Evolutionary conservation across 257 asterid genomes (phyloP).

Genomic region (Petunia axillaris): DNA sequence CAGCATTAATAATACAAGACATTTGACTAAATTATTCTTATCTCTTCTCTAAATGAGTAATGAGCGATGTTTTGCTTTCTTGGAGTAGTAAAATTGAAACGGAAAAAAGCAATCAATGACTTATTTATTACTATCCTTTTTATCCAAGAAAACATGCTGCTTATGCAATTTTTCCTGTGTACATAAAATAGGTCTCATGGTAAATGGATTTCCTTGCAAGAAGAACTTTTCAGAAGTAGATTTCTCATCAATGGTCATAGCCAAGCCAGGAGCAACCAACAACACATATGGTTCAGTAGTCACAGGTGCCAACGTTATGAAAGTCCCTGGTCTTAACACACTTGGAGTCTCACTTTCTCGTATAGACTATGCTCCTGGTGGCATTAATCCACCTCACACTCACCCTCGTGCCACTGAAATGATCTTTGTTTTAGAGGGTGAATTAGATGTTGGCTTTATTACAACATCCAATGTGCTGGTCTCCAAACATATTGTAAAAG

Average conservation of each 20-base stretch:
- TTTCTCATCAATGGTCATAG: slow-evolving; percentile 56
- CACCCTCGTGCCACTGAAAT: slow-evolving; percentile 94
- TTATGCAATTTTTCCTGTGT: neutral
- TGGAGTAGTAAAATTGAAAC: neutral
- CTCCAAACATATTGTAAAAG: slow-evolving; percentile 59
- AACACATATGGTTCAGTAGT: slow-evolving; percentile 59
- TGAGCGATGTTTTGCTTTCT: neutral
- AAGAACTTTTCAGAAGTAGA: slow-evolving; percentile 57
- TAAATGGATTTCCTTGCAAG: slow-evolving; percentile 72
- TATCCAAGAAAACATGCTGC: neutral
- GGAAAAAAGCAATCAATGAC: neutral
- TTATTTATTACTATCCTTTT: neutral
- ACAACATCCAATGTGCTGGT: slow-evolving; percentile 73
- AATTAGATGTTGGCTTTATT: slow-evolving; percentile 77
- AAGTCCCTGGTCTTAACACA: slow-evolving; percentile 83
- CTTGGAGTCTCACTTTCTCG: slow-evolving; percentile 78
- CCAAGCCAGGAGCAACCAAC: slow-evolving; percentile 67
- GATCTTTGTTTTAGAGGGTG: slow-evolving; percentile 70
- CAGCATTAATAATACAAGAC: no score
- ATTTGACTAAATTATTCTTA: neutral
- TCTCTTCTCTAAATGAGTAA: neutral
- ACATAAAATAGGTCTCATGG: slow-evolving; percentile 45
- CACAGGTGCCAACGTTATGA: slow-evolving; percentile 66
- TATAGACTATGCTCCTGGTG: slow-evolving; percentile 82
- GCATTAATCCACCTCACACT: slow-evolving; percentile 84